Evolutionary conservation across 2,329 filamentous ascomycete genomes (phyloP), one percentile per base, ranked within the genome.

Genomic region (Exophiala calicioides): DNA sequence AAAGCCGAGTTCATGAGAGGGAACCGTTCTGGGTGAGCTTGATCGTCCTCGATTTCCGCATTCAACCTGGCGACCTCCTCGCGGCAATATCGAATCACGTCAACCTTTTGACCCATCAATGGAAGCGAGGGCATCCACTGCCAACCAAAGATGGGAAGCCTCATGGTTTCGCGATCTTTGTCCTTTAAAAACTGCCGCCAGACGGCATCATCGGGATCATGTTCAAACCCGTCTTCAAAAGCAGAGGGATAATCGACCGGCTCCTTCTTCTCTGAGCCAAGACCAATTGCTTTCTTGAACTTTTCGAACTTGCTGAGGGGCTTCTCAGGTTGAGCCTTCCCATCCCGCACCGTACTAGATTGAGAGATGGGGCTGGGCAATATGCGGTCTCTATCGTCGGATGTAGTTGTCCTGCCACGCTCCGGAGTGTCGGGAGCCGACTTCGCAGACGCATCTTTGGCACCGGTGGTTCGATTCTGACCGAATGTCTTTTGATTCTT

Each of bases 1-100:
- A 98, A 98, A 0, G 93, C 93, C 1, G 91, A 95, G 61, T 88
- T 95, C 90, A 96, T 94, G 35, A 90, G 71, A 0, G 91, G 90
- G 53, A 89, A 97, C 3, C 85, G 82, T 57, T 96, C 90, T 0
- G 87, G 85, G 37, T 93, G 77, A 42, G 85, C 78, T 64, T 98
- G 93, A 57, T 97, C 93, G 33, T 85, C 74, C 58, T 96, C 90
- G 43, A 98, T 96, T 64, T 97, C 90, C 41, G 90, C 63, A 57
- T 97, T 98, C 13, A 97, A 74, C 10, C 88, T 81, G 13, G 93
- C 90, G 20, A 98, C 68, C 65, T 97, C 86, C 55, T 84, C 81
- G 3, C 93, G 86, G 58, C 89, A 94, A 73, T 90, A 86, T 62
- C 94, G 90, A 56, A 98, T 97, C 0, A 86, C 91, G 64, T 98